Evolutionary conservation across 805 yeast species (phyloP), one percentile per base, ranked within the genome.

Genomic region (Henningerozyma blattae): DNA sequence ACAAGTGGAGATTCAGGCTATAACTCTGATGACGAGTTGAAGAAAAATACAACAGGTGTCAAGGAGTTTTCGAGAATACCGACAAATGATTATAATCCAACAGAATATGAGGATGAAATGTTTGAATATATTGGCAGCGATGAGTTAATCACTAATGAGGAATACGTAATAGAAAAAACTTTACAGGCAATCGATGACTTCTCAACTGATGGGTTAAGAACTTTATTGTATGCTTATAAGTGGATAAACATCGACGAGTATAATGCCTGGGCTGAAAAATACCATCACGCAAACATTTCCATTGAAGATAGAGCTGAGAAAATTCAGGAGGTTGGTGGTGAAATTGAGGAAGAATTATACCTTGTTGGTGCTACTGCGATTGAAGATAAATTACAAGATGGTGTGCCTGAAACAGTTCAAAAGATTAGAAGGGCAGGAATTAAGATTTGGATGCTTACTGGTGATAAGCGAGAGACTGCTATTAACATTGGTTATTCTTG

Each of bases 381-480:
- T 41, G 99, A 91, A 53, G 99, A 91, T 52, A 91, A 89, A 51
- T 65, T 91, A 27, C 99, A 91, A 59, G 80, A 77, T 17, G 99
- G 98, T n/a, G 98, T 91, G 5, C 80, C 96, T 16, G 95, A 87
- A 35, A 73, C 97, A 0, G 87, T 91, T 42, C 96, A 85, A 38
- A 86, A 85, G 49, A 67, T 91, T 32, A 72, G 94, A 46, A 68
- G 93, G 42, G 97, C 99, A 0, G 95, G 95, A 3, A 85, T 91
- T 37, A 84, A 79, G 48, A 60, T 91, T 66, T 91, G 99, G 99
- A 91, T 91, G 96, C 64, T 91, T 31, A 91, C 99, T 0, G 99
- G 99, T 30, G 99, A 91, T 54, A 93, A 93, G 52, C 67, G 96
- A 38, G 99, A 91, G 57, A 91, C 99, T 0, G 99, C 99, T 1